Base-by-base conservation (phyloP, 352 stramenopile species). In the Globisporangium splendens region DNA sequence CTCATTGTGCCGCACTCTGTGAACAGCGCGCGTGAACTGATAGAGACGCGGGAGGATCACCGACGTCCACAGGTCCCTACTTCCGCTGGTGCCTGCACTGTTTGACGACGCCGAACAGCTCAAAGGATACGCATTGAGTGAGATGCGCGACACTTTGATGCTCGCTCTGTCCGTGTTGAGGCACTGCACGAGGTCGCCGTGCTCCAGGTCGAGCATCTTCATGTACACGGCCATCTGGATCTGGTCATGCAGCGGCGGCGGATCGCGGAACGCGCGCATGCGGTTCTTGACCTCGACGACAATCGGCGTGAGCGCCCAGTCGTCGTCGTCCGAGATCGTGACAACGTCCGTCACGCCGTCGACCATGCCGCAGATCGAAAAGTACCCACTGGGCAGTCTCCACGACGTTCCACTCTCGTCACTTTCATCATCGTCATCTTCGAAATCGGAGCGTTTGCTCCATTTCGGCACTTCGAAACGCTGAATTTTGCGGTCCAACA, bases 171-270 rank as follows among this genome's bases (percentile, higher is more conserved):
- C 67, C 8, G 61, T 46, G 51, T 90, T 66, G 50, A 90, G 57
- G 51, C 78, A 93, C 65, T 93, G 75, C 18, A 93, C 74, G 49
- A 93, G 61, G 54, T 93, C 77, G 17, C 81, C 83, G 31, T 82
- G 62, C 10, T 68, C 54, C 31, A 91, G 59, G 1, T 57, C 66
- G 5, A 91, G 56, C 81, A 93, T 87, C 61, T 93, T 93, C 66
- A 93, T 83, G 61, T 93, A 93, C 20, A 93, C 69, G 15, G 79
- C 81, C 61, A 91, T 75, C 49, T 93, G 83, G 18, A 93, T 82
- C 28, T 86, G 72, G 53, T 93, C 83, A 54, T 91, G 73, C 14
- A 93, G 70, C 7, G 79, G 83, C 3, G 73, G 79, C 5, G 77
- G 80, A 10, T 78, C 63, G 8, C 72, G 71, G 50, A 93, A 88